Evolutionary conservation across 2,329 filamentous ascomycete species (phyloP).

Genomic region (Penicillium digitatum): DNA sequence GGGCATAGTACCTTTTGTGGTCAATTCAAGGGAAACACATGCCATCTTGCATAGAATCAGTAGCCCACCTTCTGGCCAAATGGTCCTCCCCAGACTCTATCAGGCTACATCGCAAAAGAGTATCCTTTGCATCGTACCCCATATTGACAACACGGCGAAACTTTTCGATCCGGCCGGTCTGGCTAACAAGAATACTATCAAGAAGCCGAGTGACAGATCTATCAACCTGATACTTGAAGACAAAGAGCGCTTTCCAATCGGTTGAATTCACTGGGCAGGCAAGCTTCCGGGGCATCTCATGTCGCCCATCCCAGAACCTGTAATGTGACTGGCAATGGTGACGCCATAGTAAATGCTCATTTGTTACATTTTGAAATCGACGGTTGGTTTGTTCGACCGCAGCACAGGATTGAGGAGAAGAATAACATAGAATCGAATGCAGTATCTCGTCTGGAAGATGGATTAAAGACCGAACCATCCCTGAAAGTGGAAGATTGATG

Average conservation of each 20-base stretch:
- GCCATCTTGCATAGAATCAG: neutral
- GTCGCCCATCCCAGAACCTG: constrained; percentile 67
- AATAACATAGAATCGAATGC: constrained; percentile 67
- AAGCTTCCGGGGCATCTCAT: constrained; percentile 59
- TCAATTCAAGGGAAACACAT: constrained; percentile 5
- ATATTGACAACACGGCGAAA: constrained; percentile 66
- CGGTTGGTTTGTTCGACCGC: constrained; percentile 58
- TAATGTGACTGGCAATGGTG: constrained; percentile 67
- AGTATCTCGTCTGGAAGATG: constrained; percentile 78
- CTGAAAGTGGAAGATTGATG: constrained; percentile 13
- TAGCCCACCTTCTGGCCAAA: constrained; percentile 61
- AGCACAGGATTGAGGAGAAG: constrained; percentile 50
- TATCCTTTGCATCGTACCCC: constrained; percentile 87
- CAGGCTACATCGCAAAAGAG: constrained; percentile 63
- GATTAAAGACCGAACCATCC: constrained; percentile 34
- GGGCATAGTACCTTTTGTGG: constrained; percentile 64
- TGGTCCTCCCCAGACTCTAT: constrained; percentile 65
- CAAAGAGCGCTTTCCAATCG: constrained; percentile 71
- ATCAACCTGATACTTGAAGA: constrained; percentile 54
- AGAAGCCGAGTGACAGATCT: constrained; percentile 53
- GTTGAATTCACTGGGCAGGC: constrained; percentile 52
- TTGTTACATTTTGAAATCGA: constrained; percentile 62
- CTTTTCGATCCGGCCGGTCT: constrained; percentile 64
- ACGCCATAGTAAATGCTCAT: constrained; percentile 75
- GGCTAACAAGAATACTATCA: constrained; percentile 65